phyloP scores from a whole-genome alignment of 2,329 filamentous ascomycete genomes.

The Ophiocordyceps camponoti-saundersi region DNA sequence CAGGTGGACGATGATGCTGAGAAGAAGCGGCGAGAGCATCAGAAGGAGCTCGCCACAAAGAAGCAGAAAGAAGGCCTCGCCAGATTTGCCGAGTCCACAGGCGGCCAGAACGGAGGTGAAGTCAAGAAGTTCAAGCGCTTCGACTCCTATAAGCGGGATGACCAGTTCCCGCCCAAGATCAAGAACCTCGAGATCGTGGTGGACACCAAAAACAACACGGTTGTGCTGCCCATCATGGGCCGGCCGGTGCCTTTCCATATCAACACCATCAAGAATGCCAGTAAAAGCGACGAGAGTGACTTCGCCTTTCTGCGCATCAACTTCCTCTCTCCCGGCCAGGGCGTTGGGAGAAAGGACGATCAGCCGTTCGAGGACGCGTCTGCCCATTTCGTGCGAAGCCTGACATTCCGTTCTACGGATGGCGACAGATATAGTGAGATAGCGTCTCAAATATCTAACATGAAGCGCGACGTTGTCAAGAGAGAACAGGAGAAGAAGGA shows the following conservation, averaged over 20 bases:
- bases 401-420: constrained; percentile 88
- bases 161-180: constrained; percentile 70
- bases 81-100: constrained; percentile 71
- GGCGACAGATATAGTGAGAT: constrained; percentile 81
- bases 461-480: constrained; percentile 84
- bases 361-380: constrained; percentile 94
- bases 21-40: constrained; percentile 72
- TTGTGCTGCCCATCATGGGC: constrained; percentile 93
- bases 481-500: constrained; percentile 98
- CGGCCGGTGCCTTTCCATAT: constrained; percentile 97
- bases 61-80: constrained; percentile 81
- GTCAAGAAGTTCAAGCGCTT: constrained; percentile 99
- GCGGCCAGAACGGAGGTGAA: constrained; percentile 72
- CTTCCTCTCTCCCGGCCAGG: constrained; percentile 90
- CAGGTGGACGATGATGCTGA: constrained; percentile 84
- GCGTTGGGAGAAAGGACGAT: constrained; percentile 92
- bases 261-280: constrained; percentile 94
- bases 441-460: constrained; percentile 80
- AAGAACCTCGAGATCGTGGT: constrained; percentile 81
- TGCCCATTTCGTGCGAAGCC: constrained; percentile 86
- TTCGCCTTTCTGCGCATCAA: constrained; percentile 93
- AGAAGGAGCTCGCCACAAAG: constrained; percentile 72
- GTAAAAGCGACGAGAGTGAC: constrained; percentile 90
- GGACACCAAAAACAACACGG: constrained; percentile 74
- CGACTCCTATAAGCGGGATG: constrained; percentile 96